Base-by-base conservation (phyloP, 2,329 filamentous ascomycete species). In the Thelonectria discophora region DNA sequence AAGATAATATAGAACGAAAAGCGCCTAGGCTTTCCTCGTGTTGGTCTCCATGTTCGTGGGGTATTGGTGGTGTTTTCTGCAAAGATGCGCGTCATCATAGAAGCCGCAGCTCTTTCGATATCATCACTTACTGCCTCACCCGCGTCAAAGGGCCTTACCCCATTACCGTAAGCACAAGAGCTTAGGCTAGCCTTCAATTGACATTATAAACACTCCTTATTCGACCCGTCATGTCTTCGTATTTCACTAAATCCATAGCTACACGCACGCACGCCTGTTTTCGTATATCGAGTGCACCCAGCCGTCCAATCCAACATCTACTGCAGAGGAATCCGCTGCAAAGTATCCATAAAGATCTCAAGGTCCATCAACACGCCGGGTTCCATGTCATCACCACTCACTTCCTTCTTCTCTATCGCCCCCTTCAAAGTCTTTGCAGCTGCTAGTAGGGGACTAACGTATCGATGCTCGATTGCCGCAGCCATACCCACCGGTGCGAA, bases 401-500 rank as follows among this genome's bases (percentile, higher is more conserved):
- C 40, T 30, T 76, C 73, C 45, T 73, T 74, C 57, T 75, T 74
- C 10, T 72, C 73, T 37, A 74, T 63, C 5, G 73, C 74, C 21
- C 70, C 71, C 34, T 68, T 68, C 47, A 83, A 57, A 47, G 62
- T 73, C 65, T 75, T 78, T 10, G 82, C 79, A 0, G 80, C 79
- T 27, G 76, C 73, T 51, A 81, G 65, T 50, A 89, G 69, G 3
- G 87, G 87, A 56, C 82, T 79, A 2, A 85, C 78, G 71, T 87
- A 89, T 30, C 87, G 78, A 68, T 87, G 82, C 71, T 86, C 83
- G 20, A 89, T 82, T 1, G 85, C 83, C 9, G 81, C 79, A 1
- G 81, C 80, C 82, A 88, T 86, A 1, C 84, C 85, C 2, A 75
- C 76, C 1, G 87, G 87, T 10, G 86, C 79, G 6, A 88, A 72